phyloP scores from a whole-genome alignment of 1,139 yeast species.

The Barnettozyma hawaiiensis region DNA sequence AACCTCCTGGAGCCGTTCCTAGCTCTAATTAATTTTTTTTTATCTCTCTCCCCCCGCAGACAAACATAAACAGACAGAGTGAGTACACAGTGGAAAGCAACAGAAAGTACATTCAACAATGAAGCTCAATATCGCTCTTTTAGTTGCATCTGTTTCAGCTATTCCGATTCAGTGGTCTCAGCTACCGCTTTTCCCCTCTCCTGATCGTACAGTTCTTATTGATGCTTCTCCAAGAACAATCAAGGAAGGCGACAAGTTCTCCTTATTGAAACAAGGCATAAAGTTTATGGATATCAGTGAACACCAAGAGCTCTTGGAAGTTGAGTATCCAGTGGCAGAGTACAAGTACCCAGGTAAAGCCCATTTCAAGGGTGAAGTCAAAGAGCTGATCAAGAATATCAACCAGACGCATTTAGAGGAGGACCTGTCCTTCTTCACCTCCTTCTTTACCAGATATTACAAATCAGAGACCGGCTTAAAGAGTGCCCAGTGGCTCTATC shows the following conservation, averaged over 20 bases:
- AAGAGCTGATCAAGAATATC: conserved; percentile 32
- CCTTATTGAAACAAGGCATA: conserved; percentile 46
- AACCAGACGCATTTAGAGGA: conserved; percentile 43
- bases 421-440: conserved; percentile 57
- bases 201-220: conserved; percentile 5
- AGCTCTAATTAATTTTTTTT: too few species aligned
- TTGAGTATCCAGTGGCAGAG: conserved; percentile 32
- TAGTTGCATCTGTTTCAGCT: not conserved
- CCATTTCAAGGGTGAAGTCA: conserved; percentile 37
- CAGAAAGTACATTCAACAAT: too few species aligned
- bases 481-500: conserved; percentile 68
- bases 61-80: too few species aligned
- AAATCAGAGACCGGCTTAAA: conserved; percentile 64
- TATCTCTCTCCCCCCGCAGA: too few species aligned
- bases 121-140: conserved; percentile 1
- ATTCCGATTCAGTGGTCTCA: not conserved
- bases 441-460: conserved; percentile 78
- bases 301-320: conserved; percentile 17
- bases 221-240: conserved; percentile 32
- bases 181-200: not conserved
- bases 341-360: conserved; percentile 53
- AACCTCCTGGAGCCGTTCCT: too few species aligned
- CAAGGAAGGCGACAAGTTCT: conserved; percentile 52
- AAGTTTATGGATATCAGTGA: conserved; percentile 71
- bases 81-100: not conserved